Evolutionary conservation across 352 stramenopile genomes (phyloP).

Genomic region (Phytophthora colocasiae): DNA sequence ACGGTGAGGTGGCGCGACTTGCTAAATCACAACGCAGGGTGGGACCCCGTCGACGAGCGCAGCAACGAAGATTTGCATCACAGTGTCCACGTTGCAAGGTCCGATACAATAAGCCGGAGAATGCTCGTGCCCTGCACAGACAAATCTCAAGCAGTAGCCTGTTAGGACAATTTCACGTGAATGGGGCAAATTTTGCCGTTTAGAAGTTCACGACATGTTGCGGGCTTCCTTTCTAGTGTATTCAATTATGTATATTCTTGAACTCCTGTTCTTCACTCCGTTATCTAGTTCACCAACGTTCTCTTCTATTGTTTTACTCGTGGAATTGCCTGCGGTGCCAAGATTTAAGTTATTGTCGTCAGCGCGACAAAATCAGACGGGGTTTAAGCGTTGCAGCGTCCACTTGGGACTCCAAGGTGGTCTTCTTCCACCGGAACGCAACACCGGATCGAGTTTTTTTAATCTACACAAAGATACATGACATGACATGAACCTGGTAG

Average conservation of each 20-base stretch:
- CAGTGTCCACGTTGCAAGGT: slow-evolving; percentile 5
- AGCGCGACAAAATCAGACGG: slow-evolving; percentile 12
- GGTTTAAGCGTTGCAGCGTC: neutral
- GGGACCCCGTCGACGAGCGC: slow-evolving; percentile 22
- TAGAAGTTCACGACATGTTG: slow-evolving; percentile 5
- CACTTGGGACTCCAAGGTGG: neutral
- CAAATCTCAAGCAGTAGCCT: slow-evolving; percentile 16
- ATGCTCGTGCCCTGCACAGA: slow-evolving; percentile 19
- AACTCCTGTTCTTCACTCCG: neutral
- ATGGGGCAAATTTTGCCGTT: neutral
- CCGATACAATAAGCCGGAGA: slow-evolving; percentile 18
- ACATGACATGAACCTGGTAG: neutral
- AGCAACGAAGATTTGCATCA: slow-evolving; percentile 20
- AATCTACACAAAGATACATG: neutral
- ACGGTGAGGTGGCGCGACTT: slow-evolving; percentile 30
- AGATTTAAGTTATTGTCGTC: neutral
- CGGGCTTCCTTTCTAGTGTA: neutral
- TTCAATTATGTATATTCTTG: neutral
- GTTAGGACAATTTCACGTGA: neutral
- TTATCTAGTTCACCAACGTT: too few species aligned
- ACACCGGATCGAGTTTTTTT: neutral
- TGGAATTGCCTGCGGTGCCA: too few species aligned
- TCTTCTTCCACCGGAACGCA: neutral
- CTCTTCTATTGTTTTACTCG: too few species aligned
- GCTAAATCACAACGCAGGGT: slow-evolving; percentile 28